A percentile compares a stretch with the other conserved stretches of the same genome.
Evolutionary conservation across 208 protist genomes (phyloP).

Genomic region (Willaertia magna): DNA sequence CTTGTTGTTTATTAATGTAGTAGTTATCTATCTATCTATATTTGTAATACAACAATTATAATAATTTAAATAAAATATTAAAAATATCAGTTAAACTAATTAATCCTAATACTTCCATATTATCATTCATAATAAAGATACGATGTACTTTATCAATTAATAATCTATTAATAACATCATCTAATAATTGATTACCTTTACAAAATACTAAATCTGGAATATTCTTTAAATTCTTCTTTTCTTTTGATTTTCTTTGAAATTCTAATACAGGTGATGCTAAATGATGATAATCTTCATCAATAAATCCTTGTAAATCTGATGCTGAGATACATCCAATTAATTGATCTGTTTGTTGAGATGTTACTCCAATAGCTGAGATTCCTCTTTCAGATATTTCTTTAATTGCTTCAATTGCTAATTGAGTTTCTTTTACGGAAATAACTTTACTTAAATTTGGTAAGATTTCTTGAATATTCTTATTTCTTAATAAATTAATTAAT

Average conservation of each 20-base stretch:
- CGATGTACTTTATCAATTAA: not conserved
- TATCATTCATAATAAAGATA: not conserved
- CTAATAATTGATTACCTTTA: not conserved
- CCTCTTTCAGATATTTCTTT: not conserved
- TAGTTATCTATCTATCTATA: too few species aligned
- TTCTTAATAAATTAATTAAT: not conserved
- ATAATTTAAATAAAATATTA: not conserved
- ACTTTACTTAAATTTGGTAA: not conserved
- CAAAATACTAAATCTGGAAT: not conserved
- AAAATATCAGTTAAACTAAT: not conserved
- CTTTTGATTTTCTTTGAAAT: not conserved
- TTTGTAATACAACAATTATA: too few species aligned
- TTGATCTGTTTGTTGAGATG: not conserved
- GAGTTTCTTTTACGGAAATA: not conserved
- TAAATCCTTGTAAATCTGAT: constrained; percentile 1
- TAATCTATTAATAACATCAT: not conserved
- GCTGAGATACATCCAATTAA: not conserved
- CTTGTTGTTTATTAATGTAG: not conserved
- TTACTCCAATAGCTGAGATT: not conserved
- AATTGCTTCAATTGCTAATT: constrained; percentile 1
- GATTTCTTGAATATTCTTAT: too few species aligned
- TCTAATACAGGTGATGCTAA: not conserved
- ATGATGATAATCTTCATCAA: not conserved
- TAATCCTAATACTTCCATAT: not conserved
- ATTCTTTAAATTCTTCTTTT: not conserved